Percentiles rank a stretch among this genome's conserved stretches.
These are phyloP conservation scores for Coprinopsis marcescibilis DNA, from an alignment of 768 basidiomycete species.

Conservation along the genomic window DNA sequence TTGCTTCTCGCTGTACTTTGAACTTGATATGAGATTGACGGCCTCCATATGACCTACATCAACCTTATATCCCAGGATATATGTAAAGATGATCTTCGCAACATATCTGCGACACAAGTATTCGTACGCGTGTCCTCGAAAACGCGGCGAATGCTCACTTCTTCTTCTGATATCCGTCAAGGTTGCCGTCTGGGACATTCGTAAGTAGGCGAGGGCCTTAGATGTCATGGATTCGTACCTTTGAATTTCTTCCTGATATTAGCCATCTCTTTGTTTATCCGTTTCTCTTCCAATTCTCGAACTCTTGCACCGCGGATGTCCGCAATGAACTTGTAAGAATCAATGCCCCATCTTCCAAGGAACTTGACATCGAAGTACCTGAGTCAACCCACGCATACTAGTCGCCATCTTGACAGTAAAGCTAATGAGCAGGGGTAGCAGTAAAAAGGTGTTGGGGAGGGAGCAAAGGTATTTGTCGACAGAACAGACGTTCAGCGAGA, in stretches of 20 bases:
- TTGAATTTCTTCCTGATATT: constrained; percentile 99
- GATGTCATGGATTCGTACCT: constrained; percentile 40
- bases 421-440: background rate
- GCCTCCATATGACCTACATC: constrained; percentile 99
- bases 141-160: constrained; percentile 45
- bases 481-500: too few relatives aligned
- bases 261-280: constrained; percentile 99
- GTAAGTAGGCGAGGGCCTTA: background rate
- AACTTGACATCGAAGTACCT: constrained; percentile 1
- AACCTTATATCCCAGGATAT: constrained; percentile 98
- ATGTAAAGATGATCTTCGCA: constrained; percentile 98
- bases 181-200: constrained; percentile 58
- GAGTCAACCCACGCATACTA: constrained; percentile 11
- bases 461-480: background rate
- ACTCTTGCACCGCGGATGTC: constrained; percentile 97
- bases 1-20: constrained; percentile 98
- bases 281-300: constrained; percentile 94
- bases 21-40: constrained; percentile 92
- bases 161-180: constrained; percentile 90
- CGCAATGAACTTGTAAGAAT: constrained; percentile 78
- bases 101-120: constrained; percentile 63
- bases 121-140: constrained; percentile 5
- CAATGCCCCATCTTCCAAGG: background rate
- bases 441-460: background rate
- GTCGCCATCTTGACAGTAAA: constrained; percentile 10